Evolutionary conservation across 768 basidiomycete species (phyloP), one percentile per base, ranked within the genome.

Genomic region (Piloderma croceum): DNA sequence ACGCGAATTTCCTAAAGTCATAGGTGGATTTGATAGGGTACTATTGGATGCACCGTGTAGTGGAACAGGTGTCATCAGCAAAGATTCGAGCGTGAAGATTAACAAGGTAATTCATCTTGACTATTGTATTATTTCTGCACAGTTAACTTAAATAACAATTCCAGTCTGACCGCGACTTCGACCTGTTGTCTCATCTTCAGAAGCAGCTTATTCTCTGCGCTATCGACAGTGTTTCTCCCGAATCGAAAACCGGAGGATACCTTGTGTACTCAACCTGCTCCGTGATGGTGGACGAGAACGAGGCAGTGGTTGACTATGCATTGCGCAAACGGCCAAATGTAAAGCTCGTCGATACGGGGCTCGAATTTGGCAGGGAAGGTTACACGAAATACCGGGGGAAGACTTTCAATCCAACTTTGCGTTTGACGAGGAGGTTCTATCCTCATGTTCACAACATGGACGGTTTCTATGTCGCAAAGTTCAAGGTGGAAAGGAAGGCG

Each of bases 401-500:
- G 73, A 75, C 64, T 22, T 98, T 98, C 66, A 73, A 81, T 58
- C 71, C 84, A 24, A 85, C 76, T 48, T 59, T 99, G 53, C 73
- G 68, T 46, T 63, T 94, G 48, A 96, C 96, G 15, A 70, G 91
- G 50, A 70, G 96, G 45, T 94, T 91, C 62, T 94, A 92, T 59
- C 89, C 93, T 12, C 93, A 97, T 62, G 92, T 96, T 52, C 93
- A 97, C 67, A 99, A 99, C 64, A 96, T 98, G 93, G 96, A 99
- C 60, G 96, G 96, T 5, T 99, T 99, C 74, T 99, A 76, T 61
- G 93, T 98, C 41, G 94, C 94, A 44, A 98, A 98, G 63, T 90
- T 99, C 75, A 93, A 88, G 63, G 83, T 98, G n/a, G 84, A 80
- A 58, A 88, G 79, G 63, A 74, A 83, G 44, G 57, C 66, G 35